These are phyloP conservation scores for Bromus sterilis DNA, from an alignment of 176 grass and related monocot species.

Conservation along the genomic window DNA sequence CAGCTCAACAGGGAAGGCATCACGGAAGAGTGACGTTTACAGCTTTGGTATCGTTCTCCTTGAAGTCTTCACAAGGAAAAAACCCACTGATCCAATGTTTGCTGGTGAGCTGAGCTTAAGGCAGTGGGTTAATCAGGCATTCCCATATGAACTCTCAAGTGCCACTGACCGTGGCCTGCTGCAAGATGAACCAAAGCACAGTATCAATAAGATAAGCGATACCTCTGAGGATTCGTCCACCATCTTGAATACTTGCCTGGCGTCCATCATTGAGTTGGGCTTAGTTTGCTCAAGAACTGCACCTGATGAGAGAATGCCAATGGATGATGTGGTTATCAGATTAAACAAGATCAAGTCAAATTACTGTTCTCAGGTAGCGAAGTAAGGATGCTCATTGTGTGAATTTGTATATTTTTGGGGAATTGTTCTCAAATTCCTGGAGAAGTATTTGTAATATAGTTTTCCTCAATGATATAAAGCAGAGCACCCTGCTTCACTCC, in stretches of 20 bases:
- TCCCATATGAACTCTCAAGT: constrained; percentile 8
- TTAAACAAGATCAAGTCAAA: constrained; percentile 25
- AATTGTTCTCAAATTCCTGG: background rate
- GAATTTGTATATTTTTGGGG: background rate
- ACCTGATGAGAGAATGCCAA: constrained; percentile 33
- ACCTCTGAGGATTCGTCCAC: background rate
- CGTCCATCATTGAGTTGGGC: constrained; percentile 28
- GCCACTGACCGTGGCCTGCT: constrained; percentile 6
- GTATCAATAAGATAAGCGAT: background rate
- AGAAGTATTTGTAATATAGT: background rate
- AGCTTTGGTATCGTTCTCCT: constrained; percentile 59
- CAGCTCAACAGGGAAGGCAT: constrained; percentile 31
- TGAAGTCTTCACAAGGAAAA: constrained; percentile 48
- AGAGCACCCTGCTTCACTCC: background rate
- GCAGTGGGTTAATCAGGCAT: constrained; percentile 32
- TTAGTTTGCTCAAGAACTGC: constrained; percentile 35
- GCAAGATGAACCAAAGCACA: background rate
- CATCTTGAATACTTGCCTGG: background rate
- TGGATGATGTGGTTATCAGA: constrained; percentile 30
- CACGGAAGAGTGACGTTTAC: constrained; percentile 41
- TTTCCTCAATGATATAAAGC: background rate
- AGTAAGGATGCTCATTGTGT: background rate
- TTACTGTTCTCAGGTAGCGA: background rate
- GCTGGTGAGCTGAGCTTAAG: constrained; percentile 29
- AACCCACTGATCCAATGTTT: constrained; percentile 45